phyloP scores from a whole-genome alignment of 2,329 filamentous ascomycete genomes.

The Daldinia eschscholtzii region DNA sequence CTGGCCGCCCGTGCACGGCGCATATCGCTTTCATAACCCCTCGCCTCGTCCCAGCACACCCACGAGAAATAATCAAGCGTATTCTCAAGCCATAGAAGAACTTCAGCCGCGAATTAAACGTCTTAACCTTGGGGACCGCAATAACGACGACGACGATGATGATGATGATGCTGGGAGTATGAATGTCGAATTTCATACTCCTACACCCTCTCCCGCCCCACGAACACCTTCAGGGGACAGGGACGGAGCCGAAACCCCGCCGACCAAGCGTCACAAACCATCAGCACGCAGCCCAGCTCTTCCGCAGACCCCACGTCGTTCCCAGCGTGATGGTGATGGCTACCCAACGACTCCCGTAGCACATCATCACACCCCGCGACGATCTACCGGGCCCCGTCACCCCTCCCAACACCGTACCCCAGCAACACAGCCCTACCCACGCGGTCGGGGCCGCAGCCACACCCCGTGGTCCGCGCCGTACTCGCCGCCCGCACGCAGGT shows the following conservation, averaged over 20 bases:
- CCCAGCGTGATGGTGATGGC: too few relatives aligned
- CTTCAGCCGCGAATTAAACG: background rate
- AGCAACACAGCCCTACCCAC: too few relatives aligned
- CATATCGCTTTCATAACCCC: background rate
- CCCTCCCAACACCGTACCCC: background rate
- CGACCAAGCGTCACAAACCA: background rate
- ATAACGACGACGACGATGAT: background rate
- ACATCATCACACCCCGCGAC: background rate
- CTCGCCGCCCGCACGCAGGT: background rate
- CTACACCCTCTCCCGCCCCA: too few relatives aligned
- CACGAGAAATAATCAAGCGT: background rate
- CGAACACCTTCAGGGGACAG: background rate
- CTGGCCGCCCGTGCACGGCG: background rate
- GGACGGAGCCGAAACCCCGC: background rate
- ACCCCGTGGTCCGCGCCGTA: background rate
- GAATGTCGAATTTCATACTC: background rate
- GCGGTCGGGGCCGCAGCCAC: too few relatives aligned
- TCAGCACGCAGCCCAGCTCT: background rate
- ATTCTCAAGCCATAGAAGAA: background rate
- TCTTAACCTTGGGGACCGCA: background rate
- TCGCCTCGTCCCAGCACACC: background rate
- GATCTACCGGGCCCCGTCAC: background rate
- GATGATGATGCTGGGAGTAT: background rate
- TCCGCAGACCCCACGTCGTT: too few relatives aligned
- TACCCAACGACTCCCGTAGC: background rate